Base-by-base conservation (phyloP, 805 yeast species). In the Ogataea trehaloabstinens region DNA sequence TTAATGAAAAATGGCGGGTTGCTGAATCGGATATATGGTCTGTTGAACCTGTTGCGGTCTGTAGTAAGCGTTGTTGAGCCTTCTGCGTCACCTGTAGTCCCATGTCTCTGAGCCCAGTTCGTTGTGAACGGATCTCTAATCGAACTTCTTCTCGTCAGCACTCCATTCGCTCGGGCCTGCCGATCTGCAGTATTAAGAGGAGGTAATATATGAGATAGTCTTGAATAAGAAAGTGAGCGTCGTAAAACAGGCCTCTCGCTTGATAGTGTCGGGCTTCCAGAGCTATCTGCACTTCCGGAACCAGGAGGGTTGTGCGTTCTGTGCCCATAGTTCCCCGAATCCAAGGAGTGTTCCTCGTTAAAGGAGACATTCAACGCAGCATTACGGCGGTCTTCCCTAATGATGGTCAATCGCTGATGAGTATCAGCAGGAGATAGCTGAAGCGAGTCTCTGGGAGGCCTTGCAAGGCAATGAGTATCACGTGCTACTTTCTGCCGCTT, bases 1-100 rank as follows among this genome's bases (percentile, higher is more conserved):
- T 20, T 41, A n/a, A 41, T 19, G 19, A 38, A 17, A 13, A 45
- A 34, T 17, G 42, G 41, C 7, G 49, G 49, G 25, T 45, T 45
- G 31, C 20, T 21, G 37, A 34, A 37, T 16, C 49, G 39, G 5
- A 45, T 45, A 25, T 45, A 45, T 4, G 49, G 49, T 21, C 45
- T 35, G 28, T 35, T 44, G 35, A 44, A 41, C 31, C 40, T 21
- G 34, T 32, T 37, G 19, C 41, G 31, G 4, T 22, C 28, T 2
- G 19, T 6, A 15, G 25, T 19, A 31, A 25, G 29, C 18, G 32
- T 7, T 15, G 31, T 16, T 8, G 18, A 10, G 13, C 12, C 10
- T 7, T 30, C 33, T 7, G 33, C 7, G 19, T 8, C 33, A 8
- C 15, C 21, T 8, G 33, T 10, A 7, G 31, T 10, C 13, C 31